A percentile compares a stretch with the other conserved stretches of the same genome.
phyloP scores from a whole-genome alignment of 2,329 filamentous ascomycete species.

The Colletotrichum sansevieriae region DNA sequence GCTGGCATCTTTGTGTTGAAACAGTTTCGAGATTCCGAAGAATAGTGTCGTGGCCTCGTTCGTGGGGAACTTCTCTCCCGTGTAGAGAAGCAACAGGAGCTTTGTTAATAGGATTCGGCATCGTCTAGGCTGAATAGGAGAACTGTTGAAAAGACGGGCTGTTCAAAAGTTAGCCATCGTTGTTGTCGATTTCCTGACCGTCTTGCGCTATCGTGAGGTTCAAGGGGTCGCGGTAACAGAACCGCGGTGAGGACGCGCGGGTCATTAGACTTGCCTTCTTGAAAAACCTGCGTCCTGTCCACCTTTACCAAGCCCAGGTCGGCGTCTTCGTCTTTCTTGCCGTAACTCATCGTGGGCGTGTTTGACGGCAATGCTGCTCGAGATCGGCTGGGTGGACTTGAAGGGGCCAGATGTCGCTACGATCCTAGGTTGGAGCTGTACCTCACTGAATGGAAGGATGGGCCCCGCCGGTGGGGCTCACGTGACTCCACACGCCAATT shows the following conservation, averaged over 20 bases:
- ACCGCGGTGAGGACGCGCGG: background rate
- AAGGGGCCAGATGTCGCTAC: too few species aligned
- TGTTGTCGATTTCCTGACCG: too few species aligned
- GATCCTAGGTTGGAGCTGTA: background rate
- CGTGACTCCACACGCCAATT: background rate
- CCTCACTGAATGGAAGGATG: too few species aligned
- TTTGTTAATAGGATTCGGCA: slow-evolving; percentile 98
- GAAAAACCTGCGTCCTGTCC: slow-evolving; percentile 97
- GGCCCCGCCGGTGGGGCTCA: background rate
- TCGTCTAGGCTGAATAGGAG: slow-evolving; percentile 95
- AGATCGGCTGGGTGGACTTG: slow-evolving; percentile 48
- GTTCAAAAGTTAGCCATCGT: slow-evolving; percentile 34
- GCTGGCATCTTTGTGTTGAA: slow-evolving; percentile 99
- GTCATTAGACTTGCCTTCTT: slow-evolving; percentile 80
- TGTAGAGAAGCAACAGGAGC: slow-evolving; percentile 95
- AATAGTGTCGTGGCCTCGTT: slow-evolving; percentile 98
- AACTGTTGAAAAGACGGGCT: slow-evolving; percentile 98
- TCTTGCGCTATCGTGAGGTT: too few species aligned
- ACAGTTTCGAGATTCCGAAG: slow-evolving; percentile 98
- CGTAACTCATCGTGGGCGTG: slow-evolving; percentile 84
- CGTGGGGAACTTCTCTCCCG: slow-evolving; percentile 94
- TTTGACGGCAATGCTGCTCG: slow-evolving; percentile 47
- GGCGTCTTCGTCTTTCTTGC: slow-evolving; percentile 99
- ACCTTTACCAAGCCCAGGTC: slow-evolving; percentile 95
- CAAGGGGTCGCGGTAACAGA: slow-evolving; percentile 1